Conservation (phyloP, 2,329 filamentous ascomycete species). For the Colletotrichum lupini region DNA sequence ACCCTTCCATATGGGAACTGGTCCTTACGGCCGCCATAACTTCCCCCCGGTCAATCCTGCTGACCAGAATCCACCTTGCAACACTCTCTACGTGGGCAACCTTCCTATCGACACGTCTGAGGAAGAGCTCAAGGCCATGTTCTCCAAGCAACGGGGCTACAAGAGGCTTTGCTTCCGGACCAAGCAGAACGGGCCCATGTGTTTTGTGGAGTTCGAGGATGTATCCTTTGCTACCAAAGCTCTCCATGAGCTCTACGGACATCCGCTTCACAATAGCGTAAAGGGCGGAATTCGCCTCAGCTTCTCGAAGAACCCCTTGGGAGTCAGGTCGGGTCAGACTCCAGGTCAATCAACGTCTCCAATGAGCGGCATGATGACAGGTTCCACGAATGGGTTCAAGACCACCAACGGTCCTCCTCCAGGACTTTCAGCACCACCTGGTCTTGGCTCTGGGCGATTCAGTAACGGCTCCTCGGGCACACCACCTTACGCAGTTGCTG, state of each 20-base stretch:
- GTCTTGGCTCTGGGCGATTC: constrained; percentile 59
- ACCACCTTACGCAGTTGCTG: constrained; percentile 34
- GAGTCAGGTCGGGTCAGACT: constrained; percentile 84
- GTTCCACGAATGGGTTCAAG: constrained; percentile 69
- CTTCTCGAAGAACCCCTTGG: constrained; percentile 97
- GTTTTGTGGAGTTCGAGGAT: constrained; percentile 98
- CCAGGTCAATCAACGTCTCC: constrained; percentile 56
- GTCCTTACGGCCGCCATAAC: constrained; percentile 57
- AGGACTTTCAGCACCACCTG: constrained; percentile 81
- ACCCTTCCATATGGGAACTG: constrained; percentile 47
- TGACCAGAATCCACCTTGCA: constrained; percentile 97
- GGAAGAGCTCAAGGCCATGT: constrained; percentile 93
- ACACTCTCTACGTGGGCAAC: constrained; percentile 98
- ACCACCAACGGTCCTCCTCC: constrained; percentile 83
- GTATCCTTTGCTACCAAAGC: constrained; percentile 92
- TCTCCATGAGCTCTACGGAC: constrained; percentile 88
- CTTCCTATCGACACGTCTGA: constrained; percentile 92
- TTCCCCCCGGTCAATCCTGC: constrained; percentile 92
- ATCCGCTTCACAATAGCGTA: constrained; percentile 87
- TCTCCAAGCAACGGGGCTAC: constrained; percentile 93
- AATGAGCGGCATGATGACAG: constrained; percentile 68
- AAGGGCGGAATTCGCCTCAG: constrained; percentile 96
- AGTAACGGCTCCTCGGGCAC: constrained; percentile 29
- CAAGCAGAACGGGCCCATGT: constrained; percentile 97
- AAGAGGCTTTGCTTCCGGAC: constrained; percentile 95